Percentiles rank a stretch among this genome's conserved stretches.
Conservation (phyloP, 768 basidiomycete species). For the Rhodotorula kratochvilovae region DNA sequence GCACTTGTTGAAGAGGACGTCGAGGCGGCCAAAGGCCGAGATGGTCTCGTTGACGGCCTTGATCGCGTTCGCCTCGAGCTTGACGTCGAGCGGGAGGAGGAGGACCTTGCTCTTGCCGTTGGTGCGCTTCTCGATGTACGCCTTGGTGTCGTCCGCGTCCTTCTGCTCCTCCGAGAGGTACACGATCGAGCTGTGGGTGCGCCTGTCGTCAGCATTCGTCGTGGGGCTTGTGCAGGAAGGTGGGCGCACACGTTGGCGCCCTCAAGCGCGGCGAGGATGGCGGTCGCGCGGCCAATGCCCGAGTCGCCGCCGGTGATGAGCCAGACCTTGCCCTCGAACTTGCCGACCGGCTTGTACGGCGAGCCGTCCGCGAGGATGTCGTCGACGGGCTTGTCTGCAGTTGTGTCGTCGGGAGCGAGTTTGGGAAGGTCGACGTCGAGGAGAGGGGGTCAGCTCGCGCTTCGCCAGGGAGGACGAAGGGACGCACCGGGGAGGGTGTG, state of each 20-base stretch:
- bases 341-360: slow-evolving; percentile 53
- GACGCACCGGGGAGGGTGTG: slow-evolving; percentile 17
- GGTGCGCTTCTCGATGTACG: slow-evolving; percentile 51
- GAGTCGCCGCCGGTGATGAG: slow-evolving; percentile 56
- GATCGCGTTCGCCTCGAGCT: slow-evolving; percentile 50
- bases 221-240: no score
- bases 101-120: slow-evolving; percentile 46
- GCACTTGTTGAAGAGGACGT: slow-evolving; percentile 47
- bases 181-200: slow-evolving; percentile 44
- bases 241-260: slow-evolving; percentile 46
- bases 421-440: not conserved
- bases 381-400: slow-evolving; percentile 43
- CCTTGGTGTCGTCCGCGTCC: slow-evolving; percentile 50
- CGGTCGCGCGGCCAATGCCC: slow-evolving; percentile 52
- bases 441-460: not conserved
- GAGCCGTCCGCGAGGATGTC: slow-evolving; percentile 53
- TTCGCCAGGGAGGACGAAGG: no score
- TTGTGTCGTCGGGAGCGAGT: not conserved
- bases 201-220: not conserved
- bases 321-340: slow-evolving; percentile 53
- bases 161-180: slow-evolving; percentile 48
- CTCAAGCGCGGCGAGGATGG: slow-evolving; percentile 51
- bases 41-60: slow-evolving; percentile 38
- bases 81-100: slow-evolving; percentile 49
- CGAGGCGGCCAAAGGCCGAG: slow-evolving; percentile 48